Base-by-base conservation (phyloP, 2,329 filamentous ascomycete species). In the Colletotrichum ledebouriae region DNA sequence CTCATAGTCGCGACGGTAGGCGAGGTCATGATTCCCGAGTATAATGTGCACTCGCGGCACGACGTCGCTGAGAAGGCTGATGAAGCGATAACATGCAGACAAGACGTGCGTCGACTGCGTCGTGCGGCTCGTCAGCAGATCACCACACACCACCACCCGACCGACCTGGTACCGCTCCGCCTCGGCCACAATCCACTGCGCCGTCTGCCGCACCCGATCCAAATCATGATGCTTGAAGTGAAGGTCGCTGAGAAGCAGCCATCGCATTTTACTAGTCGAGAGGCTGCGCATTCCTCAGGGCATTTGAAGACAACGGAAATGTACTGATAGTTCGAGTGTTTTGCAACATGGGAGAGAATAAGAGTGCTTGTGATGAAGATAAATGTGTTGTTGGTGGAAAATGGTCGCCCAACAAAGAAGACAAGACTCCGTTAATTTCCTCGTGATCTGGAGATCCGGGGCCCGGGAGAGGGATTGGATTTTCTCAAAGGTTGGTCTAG, bases 71-170 rank as follows among this genome's bases (percentile, higher is more conserved):
- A 46, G 42, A 46, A 46, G 42, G 11, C 42, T 10, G 7, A 46
- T 46, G 42, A 46, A 46, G n/a, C 42, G 42, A 20, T 46, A 46
- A 17, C 42, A 46, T 46, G 42, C 42, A 20, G 42, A 46, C 5
- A 46, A 20, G n/a, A 46, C 42, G 15, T 20, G 15, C 15, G 42
- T 46, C 17, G n/a, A 20, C n/a, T 46, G 42, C 13, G 42, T 46
- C 17, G 42, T 20, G 4, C 17, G 42, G 42, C 42, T 46, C 17
- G 42, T 46, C 7, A 46, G 42, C 4, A 46, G 42, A 6, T 46
- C 42, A 20, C 42, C 42, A 46, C 42, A 46, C 9, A 46, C 17
- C 6, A 46, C 17, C 9, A 46, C 42, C 7, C 42, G 42, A 10
- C 42, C 42, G 10, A 46, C 42, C 42, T 20, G 42, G n/a, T 46